Percentiles rank a stretch among this genome's conserved stretches.
These are phyloP conservation scores for Penicillium goetzii DNA, from an alignment of 495 filamentous ascomycete genomes.

Conservation along the genomic window DNA sequence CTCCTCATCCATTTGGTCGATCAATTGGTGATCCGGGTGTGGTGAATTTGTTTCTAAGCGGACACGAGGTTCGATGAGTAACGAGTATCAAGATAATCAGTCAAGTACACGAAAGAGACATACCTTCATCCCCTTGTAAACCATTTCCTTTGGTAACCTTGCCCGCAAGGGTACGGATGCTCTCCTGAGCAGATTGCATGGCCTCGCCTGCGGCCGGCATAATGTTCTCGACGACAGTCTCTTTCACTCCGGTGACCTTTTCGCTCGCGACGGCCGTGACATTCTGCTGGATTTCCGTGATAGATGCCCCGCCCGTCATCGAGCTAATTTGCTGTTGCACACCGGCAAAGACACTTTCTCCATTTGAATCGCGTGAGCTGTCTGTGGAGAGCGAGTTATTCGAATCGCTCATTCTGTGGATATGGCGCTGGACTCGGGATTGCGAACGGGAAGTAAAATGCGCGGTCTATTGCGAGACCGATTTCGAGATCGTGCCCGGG, in stretches of 20 bases:
- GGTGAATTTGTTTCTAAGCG: conserved; percentile 1
- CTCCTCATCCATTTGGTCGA: conserved; percentile 38
- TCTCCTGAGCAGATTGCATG: conserved; percentile 9
- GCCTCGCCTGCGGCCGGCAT: conserved; percentile 12
- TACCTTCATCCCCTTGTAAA: not conserved
- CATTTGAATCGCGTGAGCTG: not conserved
- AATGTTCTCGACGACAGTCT: conserved; percentile 11
- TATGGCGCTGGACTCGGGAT: not conserved
- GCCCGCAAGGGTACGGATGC: not conserved
- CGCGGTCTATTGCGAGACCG: not conserved
- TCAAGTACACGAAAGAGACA: not conserved
- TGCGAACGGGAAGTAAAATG: not conserved
- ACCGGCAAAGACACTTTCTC: conserved; percentile 7
- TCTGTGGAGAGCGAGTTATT: not conserved
- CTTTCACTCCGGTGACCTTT: conserved; percentile 10
- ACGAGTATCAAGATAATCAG: too few species aligned
- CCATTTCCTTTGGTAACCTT: not conserved
- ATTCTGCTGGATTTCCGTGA: conserved; percentile 14
- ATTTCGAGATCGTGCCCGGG: not conserved
- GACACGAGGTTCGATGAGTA: not conserved
- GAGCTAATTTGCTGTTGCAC: conserved; percentile 16
- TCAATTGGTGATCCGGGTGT: conserved; percentile 23
- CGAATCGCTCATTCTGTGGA: conserved; percentile 5
- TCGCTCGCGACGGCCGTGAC: conserved; percentile 10
- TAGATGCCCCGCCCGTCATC: conserved; percentile 1